Base-by-base conservation (phyloP, 2,329 filamentous ascomycete genomes). In the Akanthomyces muscarius region DNA sequence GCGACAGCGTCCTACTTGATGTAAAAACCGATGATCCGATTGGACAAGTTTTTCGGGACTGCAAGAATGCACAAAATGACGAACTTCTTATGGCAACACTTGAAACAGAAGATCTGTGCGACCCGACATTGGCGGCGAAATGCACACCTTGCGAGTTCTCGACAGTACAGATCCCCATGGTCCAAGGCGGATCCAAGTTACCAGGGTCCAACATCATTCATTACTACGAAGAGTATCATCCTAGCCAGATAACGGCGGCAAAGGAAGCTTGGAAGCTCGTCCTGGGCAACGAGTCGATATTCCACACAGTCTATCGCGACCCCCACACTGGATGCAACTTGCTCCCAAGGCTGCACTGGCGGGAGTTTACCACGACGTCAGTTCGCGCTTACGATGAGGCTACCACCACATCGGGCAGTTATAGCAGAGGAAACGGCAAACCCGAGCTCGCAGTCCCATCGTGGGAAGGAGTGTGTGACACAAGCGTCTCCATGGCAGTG, bases 101-200 rank as follows among this genome's bases (percentile, higher is more conserved):
- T 23, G 47, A 50, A 50, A 50, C 47, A 50, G 47, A 50, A 28
- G 47, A 50, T 50, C 47, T 50, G 47, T 50, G 47, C 28, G 47
- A 50, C 23, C 47, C 47, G 47, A 50, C n/a, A 50, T 50, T 28
- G n/a, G 47, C 47, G n/a, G 47, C 47, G 47, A 50, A 50, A 50
- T 50, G 47, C 47, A 50, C 47, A 28, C 47, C 47, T 50, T 50
- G 47, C 47, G 47, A 50, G 47, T 50, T 50, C 25, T 50, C 47
- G 47, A 50, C 47, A 50, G 47, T 50, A 50, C 47, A 50, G 47
- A 50, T 50, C 28, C 25, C 47, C 47, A 50, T 50, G 47, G 47
- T 50, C 47, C 47, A 50, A 50, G 47, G 47, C 47, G 47, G 47
- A 50, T 50, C 47, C 47, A 50, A 50, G 47, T 50, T 50, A 50